Conservation (phyloP, 495 filamentous ascomycete genomes). For the Alectoria sarmentosa region DNA sequence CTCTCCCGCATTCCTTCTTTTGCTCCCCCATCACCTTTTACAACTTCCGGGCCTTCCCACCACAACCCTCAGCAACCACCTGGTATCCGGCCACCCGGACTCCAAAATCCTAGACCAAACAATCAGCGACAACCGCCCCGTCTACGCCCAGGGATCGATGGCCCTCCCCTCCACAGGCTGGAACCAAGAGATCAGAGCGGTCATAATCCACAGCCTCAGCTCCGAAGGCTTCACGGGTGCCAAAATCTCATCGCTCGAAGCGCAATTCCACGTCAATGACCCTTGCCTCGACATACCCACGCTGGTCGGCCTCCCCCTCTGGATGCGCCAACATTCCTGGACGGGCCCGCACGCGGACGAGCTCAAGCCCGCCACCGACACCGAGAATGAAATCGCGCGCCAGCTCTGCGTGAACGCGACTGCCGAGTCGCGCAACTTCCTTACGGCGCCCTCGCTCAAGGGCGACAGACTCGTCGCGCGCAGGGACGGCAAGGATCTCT, state of each 20-base stretch:
- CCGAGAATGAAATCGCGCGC: slow-evolving; percentile 1
- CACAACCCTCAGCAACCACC: background rate
- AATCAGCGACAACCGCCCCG: background rate
- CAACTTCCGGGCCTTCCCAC: background rate
- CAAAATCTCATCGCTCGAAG: background rate
- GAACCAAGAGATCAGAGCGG: no score
- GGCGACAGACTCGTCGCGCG: slow-evolving; percentile 5
- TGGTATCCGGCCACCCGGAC: background rate
- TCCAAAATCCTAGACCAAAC: background rate
- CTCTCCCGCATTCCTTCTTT: background rate
- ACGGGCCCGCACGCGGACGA: background rate
- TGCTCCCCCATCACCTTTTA: background rate
- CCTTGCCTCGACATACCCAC: background rate
- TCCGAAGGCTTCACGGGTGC: no score
- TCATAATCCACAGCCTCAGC: background rate
- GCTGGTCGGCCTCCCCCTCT: slow-evolving; percentile 8
- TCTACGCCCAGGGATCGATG: no score
- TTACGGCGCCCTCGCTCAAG: no score
- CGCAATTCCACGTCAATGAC: background rate
- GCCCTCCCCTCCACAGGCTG: no score
- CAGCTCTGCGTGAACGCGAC: background rate
- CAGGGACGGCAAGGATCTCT: background rate
- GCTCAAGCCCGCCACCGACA: background rate
- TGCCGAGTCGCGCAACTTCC: background rate
- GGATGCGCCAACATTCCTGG: background rate